Conservation (phyloP, 192 early-diverging fungal genomes). For the Chytriomyces sp. region DNA sequence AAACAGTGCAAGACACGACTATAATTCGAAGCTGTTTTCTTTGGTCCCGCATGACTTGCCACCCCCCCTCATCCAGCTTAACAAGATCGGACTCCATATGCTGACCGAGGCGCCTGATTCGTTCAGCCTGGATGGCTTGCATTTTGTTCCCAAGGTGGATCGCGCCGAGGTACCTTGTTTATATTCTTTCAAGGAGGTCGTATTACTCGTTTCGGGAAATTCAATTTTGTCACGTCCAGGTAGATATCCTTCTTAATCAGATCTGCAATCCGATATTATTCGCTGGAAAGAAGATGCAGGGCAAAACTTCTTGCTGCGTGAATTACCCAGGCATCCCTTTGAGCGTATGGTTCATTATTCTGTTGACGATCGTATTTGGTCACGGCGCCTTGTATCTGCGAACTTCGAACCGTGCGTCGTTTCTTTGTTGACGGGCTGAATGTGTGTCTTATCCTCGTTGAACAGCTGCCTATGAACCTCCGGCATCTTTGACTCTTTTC, state of each 20-base stretch:
- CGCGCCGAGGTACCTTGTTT: slow-evolving; percentile 43
- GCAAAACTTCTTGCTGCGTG: slow-evolving; percentile 17
- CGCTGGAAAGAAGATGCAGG: slow-evolving; percentile 1
- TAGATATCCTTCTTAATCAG: slow-evolving; percentile 16
- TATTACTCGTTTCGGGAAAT: not conserved
- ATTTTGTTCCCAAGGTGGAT: slow-evolving; percentile 58
- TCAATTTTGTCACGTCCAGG: not conserved
- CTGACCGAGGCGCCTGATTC: slow-evolving; percentile 29
- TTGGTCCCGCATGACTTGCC: not conserved
- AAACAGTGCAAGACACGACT: slow-evolving; percentile 58
- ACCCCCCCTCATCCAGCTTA: not conserved
- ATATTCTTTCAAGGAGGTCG: not conserved
- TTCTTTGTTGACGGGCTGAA: not conserved
- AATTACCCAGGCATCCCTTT: not conserved
- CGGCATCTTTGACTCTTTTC: slow-evolving; percentile 9
- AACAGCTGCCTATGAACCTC: slow-evolving; percentile 28
- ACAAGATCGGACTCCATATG: slow-evolving; percentile 36
- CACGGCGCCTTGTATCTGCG: not conserved
- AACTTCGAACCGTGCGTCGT: not conserved
- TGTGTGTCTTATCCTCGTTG: not conserved
- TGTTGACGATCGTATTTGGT: slow-evolving; percentile 1
- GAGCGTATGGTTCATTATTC: not conserved
- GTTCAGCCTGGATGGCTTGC: slow-evolving; percentile 70
- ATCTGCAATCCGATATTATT: slow-evolving; percentile 1
- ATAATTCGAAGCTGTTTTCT: slow-evolving; percentile 32